phyloP scores from a whole-genome alignment of 208 protist genomes.

The Trypanosoma vivax region DNA sequence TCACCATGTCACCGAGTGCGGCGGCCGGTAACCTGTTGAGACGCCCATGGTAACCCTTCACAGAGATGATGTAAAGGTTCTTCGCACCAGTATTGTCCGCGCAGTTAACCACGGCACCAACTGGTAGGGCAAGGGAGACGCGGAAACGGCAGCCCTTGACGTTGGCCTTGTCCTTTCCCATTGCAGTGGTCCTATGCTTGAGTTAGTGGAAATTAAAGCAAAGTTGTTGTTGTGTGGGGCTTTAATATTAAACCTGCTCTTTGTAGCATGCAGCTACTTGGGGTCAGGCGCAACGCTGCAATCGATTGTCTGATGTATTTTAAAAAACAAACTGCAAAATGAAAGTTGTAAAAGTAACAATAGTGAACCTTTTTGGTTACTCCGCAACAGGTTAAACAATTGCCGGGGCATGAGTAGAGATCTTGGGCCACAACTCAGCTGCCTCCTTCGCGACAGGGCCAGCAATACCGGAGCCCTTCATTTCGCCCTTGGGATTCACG shows the following conservation, averaged over 20 bases:
- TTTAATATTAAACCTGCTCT: no score
- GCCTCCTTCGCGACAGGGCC: slow-evolving; percentile 99
- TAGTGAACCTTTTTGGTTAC: background rate
- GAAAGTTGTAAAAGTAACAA: slow-evolving; percentile 8
- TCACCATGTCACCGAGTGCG: slow-evolving; percentile 98
- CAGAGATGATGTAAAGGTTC: slow-evolving; percentile 99
- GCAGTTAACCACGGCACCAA: slow-evolving; percentile 99
- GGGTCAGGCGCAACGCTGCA: no score
- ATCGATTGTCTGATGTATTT: no score
- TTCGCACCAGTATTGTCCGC: slow-evolving; percentile 99
- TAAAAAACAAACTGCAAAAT: no score
- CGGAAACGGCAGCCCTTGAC: slow-evolving; percentile 97
- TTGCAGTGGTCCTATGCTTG: no score
- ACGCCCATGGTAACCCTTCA: slow-evolving; percentile 96
- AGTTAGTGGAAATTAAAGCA: background rate
- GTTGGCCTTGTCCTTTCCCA: slow-evolving; percentile 89
- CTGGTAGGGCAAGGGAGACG: slow-evolving; percentile 97
- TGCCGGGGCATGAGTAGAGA: slow-evolving; percentile 92
- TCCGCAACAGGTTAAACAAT: no score
- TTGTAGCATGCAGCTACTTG: no score
- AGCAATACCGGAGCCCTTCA: slow-evolving; percentile 99
- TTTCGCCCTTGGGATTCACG: slow-evolving; percentile 99
- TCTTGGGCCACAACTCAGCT: slow-evolving; percentile 99
- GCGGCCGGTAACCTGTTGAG: slow-evolving; percentile 98
- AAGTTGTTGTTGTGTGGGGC: no score